These are phyloP conservation scores for Cetraspora pellucida DNA, from an alignment of 192 early-diverging fungal genomes.

Conservation along the genomic window DNA sequence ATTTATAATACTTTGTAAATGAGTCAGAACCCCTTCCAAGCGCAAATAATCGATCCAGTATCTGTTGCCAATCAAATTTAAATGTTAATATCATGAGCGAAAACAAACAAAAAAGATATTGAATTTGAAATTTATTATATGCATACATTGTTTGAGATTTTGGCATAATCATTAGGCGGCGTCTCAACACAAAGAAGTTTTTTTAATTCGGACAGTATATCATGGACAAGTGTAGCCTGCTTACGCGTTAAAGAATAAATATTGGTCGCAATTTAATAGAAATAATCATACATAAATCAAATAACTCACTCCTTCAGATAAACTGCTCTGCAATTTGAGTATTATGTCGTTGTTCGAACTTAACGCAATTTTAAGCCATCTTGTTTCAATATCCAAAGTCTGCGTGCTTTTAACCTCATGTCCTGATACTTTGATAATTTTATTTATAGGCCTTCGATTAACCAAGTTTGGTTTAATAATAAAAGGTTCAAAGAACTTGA, in stretches of 20 bases:
- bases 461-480: slow-evolving; percentile 12
- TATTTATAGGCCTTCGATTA: not conserved
- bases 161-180: not conserved
- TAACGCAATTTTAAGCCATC: not conserved
- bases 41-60: slow-evolving; percentile 5
- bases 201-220: slow-evolving; percentile 14
- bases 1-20: slow-evolving; percentile 15
- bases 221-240: not conserved
- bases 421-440: slow-evolving; percentile 2
- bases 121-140: not conserved
- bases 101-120: not conserved
- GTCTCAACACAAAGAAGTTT: not conserved
- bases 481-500: slow-evolving; percentile 1
- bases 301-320: slow-evolving; percentile 1
- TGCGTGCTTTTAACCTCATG: not conserved
- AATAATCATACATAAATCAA: not conserved
- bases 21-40: not conserved
- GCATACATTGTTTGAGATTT: slow-evolving; percentile 25
- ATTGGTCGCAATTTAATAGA: not conserved
- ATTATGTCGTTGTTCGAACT: not conserved
- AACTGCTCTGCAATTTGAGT: not conserved
- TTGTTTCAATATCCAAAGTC: slow-evolving; percentile 11
- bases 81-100: not conserved
- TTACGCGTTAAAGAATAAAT: not conserved
- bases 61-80: not conserved